Evolutionary conservation across 179 eudicot species (phyloP).

Genomic region (Vitellaria paradoxa): DNA sequence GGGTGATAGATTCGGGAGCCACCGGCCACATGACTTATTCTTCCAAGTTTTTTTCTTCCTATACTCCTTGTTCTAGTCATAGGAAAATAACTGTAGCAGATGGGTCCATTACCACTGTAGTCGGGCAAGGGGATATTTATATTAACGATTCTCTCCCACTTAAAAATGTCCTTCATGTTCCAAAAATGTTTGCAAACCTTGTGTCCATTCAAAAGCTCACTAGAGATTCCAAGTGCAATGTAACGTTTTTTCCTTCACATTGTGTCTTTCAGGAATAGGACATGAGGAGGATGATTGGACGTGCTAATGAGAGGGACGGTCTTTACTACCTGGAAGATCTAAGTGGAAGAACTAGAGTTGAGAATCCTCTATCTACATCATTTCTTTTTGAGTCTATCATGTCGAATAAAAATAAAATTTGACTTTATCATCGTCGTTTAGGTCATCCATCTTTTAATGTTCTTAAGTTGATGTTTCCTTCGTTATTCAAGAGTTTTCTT

Average conservation of each 20-base stretch:
- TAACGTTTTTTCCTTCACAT: not conserved
- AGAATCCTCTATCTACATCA: too few species aligned
- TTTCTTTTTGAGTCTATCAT: too few species aligned
- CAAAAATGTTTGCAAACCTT: not conserved
- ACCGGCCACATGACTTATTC: conserved; percentile 3
- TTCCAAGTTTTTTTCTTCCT: not conserved
- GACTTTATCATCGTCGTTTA: too few species aligned
- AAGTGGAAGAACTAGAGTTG: not conserved
- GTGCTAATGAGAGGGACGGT: not conserved
- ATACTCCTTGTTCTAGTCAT: conserved; percentile 2
- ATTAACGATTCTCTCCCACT: not conserved
- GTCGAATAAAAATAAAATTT: not conserved
- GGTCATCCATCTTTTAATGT: not conserved
- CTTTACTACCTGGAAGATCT: not conserved
- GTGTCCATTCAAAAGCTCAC: not conserved
- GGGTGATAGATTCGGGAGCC: conserved; percentile 8
- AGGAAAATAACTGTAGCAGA: conserved; percentile 9
- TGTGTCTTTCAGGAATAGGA: conserved; percentile 17
- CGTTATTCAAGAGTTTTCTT: too few species aligned
- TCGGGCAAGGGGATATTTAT: too few species aligned
- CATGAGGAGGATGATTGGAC: conserved; percentile 9
- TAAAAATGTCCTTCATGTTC: not conserved
- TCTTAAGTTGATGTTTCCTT: not conserved
- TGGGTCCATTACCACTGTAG: conserved; percentile 6
- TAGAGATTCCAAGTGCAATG: not conserved